These are phyloP conservation scores for Podaxis sp. DNA, from an alignment of 768 basidiomycete genomes.

Conservation along the genomic window DNA sequence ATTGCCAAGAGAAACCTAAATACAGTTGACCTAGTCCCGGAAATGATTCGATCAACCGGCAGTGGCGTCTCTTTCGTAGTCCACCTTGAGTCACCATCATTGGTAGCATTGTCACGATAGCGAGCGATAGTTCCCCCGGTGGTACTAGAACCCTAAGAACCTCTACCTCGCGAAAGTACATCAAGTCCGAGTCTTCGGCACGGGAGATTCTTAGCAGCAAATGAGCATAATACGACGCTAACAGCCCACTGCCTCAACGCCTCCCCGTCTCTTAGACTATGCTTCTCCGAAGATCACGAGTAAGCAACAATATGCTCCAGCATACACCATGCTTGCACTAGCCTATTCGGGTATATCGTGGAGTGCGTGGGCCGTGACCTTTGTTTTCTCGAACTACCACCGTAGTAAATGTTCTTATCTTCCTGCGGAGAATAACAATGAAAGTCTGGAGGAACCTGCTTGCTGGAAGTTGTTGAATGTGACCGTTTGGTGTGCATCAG, in stretches of 20 bases:
- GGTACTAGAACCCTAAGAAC: not conserved
- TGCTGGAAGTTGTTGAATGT: not conserved
- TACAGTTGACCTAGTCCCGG: not conserved
- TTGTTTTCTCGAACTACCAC: not conserved
- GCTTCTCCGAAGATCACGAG: not conserved
- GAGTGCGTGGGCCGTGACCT: not conserved
- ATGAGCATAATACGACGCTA: not conserved
- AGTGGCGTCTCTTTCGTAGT: too few relatives aligned
- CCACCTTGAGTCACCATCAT: too few relatives aligned
- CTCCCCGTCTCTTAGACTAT: not conserved
- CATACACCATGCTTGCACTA: not conserved
- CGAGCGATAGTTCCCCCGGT: not conserved
- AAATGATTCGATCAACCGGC: not conserved
- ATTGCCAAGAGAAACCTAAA: not conserved
- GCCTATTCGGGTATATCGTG: not conserved
- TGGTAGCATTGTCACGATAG: too few relatives aligned
- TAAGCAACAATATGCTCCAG: not conserved
- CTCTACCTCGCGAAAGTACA: not conserved
- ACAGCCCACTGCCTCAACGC: not conserved
- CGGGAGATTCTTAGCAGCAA: too few relatives aligned
- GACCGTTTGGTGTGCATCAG: not conserved
- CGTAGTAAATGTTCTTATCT: not conserved
- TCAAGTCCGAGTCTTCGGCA: too few relatives aligned
- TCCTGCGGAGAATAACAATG: not conserved
- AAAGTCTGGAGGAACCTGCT: not conserved